Conservation (phyloP, 371 early-diverging fungal species). For the Mucor irregularis region DNA sequence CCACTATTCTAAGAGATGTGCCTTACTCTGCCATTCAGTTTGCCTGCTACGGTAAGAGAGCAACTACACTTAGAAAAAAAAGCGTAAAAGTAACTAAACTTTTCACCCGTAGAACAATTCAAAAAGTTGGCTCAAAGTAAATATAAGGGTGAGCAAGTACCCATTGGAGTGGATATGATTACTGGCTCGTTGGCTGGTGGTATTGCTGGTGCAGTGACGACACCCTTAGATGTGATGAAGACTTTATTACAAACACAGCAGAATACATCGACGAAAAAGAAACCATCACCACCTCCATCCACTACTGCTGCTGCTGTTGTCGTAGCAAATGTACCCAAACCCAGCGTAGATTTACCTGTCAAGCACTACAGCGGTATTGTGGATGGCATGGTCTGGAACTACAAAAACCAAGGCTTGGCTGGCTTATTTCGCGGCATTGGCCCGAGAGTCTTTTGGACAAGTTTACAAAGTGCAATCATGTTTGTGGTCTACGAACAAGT, state of each 20-base stretch:
- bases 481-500: slow-evolving; percentile 71
- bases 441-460: slow-evolving; percentile 69
- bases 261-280: slow-evolving; percentile 6
- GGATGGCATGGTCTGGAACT: slow-evolving; percentile 65
- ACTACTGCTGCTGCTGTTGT: slow-evolving; percentile 16
- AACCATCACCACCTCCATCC: slow-evolving; percentile 11
- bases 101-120: slow-evolving; percentile 38
- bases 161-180: slow-evolving; percentile 52
- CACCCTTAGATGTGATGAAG: slow-evolving; percentile 72
- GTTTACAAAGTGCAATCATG: slow-evolving; percentile 68
- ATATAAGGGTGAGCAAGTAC: slow-evolving; percentile 38
- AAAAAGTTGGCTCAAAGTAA: slow-evolving; percentile 44
- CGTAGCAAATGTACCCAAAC: not conserved
- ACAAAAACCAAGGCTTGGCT: slow-evolving; percentile 59
- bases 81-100: not conserved
- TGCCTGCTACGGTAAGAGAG: slow-evolving; percentile 65
- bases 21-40: slow-evolving; percentile 76
- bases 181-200: slow-evolving; percentile 70
- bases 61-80: too few species aligned
- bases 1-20: slow-evolving; percentile 70
- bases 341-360: slow-evolving; percentile 14
- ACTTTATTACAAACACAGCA: slow-evolving; percentile 69
- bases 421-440: slow-evolving; percentile 70
- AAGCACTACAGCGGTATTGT: slow-evolving; percentile 66
- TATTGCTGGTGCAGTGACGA: slow-evolving; percentile 70